These are phyloP conservation scores for Hansenula sp. DNA, from an alignment of 1,139 yeast species.

Conservation along the genomic window DNA sequence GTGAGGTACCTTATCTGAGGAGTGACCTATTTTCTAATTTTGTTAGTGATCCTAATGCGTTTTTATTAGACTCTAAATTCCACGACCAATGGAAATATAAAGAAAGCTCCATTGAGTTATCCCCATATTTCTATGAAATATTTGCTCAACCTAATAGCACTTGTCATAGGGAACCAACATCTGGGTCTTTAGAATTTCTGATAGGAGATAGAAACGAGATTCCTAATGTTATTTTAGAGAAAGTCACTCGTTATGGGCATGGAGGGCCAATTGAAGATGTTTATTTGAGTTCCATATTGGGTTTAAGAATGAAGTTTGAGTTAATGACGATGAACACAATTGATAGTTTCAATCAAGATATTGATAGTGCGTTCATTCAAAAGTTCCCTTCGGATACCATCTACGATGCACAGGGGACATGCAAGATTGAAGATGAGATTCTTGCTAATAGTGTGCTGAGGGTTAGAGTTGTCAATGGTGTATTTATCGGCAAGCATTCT, in stretches of 20 bases:
- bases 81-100: slow-evolving; percentile 7
- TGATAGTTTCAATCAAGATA: slow-evolving; percentile 24
- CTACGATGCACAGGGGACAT: slow-evolving; percentile 8
- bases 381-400: slow-evolving; percentile 1
- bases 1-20: slow-evolving; percentile 4
- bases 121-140: slow-evolving; percentile 9
- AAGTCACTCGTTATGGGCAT: slow-evolving; percentile 21
- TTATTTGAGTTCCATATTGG: slow-evolving; percentile 35
- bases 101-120: slow-evolving; percentile 4
- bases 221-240: slow-evolving; percentile 13
- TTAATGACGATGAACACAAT: slow-evolving; percentile 29
- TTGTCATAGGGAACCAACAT: slow-evolving; percentile 19
- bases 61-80: slow-evolving; percentile 15
- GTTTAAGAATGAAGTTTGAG: slow-evolving; percentile 39
- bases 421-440: slow-evolving; percentile 6
- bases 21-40: slow-evolving; percentile 6
- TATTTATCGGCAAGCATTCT: slow-evolving; percentile 2
- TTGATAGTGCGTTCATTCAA: slow-evolving; percentile 4
- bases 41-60: slow-evolving; percentile 7
- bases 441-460: slow-evolving; percentile 7
- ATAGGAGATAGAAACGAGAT: slow-evolving; percentile 19
- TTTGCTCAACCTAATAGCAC: slow-evolving; percentile 6
- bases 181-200: slow-evolving; percentile 15
- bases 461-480: slow-evolving; percentile 11
- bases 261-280: slow-evolving; percentile 24